A percentile compares a stretch with the other conserved stretches of the same genome.
Evolutionary conservation across 192 early-diverging fungal species (phyloP).

Genomic region (Rhizophlyctis rosea): DNA sequence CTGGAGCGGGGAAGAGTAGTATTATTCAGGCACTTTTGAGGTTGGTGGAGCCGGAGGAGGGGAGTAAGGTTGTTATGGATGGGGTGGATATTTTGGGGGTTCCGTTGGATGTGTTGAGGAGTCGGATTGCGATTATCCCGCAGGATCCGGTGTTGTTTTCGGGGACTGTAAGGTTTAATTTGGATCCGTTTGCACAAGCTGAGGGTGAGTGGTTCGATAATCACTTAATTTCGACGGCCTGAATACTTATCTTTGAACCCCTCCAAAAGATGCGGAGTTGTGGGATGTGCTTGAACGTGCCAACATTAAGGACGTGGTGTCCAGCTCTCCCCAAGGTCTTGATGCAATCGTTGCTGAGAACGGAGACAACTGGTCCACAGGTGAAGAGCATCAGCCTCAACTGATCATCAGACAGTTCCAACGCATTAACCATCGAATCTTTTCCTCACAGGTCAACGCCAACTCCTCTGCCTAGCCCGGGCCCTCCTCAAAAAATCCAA

Average conservation of each 20-base stretch:
- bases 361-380: slow-evolving; percentile 25
- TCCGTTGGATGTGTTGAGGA: slow-evolving; percentile 57
- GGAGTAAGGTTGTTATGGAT: slow-evolving; percentile 66
- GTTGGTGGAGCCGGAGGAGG: slow-evolving; percentile 35
- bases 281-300: slow-evolving; percentile 76
- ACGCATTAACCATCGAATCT: slow-evolving; percentile 61
- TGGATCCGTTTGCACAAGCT: too few relatives aligned
- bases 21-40: slow-evolving; percentile 55
- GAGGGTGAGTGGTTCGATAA: too few relatives aligned
- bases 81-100: slow-evolving; percentile 42
- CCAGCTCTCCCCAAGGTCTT: neutral
- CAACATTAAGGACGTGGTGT: slow-evolving; percentile 55
- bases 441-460: slow-evolving; percentile 51
- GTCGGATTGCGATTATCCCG: too few relatives aligned
- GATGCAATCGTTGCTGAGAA: slow-evolving; percentile 62
- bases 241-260: too few relatives aligned
- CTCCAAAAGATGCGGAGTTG: slow-evolving; percentile 68
- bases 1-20: slow-evolving; percentile 51
- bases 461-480: slow-evolving; percentile 63
- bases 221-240: too few relatives aligned
- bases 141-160: slow-evolving; percentile 53
- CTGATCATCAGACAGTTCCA: slow-evolving; percentile 20
- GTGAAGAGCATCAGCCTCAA: neutral
- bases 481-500: slow-evolving; percentile 48
- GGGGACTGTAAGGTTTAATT: slow-evolving; percentile 66